Evolutionary conservation across 441 rosid genomes (phyloP).

Genomic region (Eruca vesicaria): DNA sequence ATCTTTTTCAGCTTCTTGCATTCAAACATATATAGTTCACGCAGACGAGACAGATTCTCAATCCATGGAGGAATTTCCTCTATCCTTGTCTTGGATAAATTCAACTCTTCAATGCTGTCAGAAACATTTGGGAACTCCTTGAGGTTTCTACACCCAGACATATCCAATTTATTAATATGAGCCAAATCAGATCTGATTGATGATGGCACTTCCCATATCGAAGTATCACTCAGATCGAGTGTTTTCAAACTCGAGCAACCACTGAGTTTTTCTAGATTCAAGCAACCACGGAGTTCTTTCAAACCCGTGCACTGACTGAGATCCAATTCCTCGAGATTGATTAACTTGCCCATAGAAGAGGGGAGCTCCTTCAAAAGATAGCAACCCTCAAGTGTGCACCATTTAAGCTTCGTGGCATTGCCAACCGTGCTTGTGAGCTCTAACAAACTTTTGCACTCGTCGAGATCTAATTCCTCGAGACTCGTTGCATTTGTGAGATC

Average conservation of each 20-base stretch:
- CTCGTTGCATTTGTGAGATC: not conserved
- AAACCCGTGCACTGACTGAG: not conserved
- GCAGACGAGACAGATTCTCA: not conserved
- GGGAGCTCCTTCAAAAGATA: too few species aligned
- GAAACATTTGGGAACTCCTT: too few species aligned
- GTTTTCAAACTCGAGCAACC: not conserved
- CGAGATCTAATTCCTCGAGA: too few species aligned
- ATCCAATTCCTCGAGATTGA: too few species aligned
- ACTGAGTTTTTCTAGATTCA: not conserved
- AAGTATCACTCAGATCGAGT: not conserved
- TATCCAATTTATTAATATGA: too few species aligned
- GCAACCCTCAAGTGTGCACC: too few species aligned
- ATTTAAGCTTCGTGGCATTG: not conserved
- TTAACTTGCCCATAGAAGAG: too few species aligned
- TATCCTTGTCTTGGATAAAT: not conserved
- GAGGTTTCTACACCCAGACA: too few species aligned
- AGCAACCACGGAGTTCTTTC: too few species aligned
- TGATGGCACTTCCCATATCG: conserved; percentile 19
- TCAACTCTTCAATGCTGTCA: not conserved
- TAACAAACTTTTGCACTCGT: not conserved
- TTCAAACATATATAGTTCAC: not conserved
- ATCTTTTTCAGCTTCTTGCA: not conserved
- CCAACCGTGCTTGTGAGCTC: not conserved
- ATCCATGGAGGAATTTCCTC: conserved; percentile 16
- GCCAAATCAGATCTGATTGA: too few species aligned